A percentile compares a stretch with the other conserved stretches of the same genome.
These are phyloP conservation scores for Polygonum aviculare DNA, from an alignment of 148 eudicot species.

Conservation along the genomic window DNA sequence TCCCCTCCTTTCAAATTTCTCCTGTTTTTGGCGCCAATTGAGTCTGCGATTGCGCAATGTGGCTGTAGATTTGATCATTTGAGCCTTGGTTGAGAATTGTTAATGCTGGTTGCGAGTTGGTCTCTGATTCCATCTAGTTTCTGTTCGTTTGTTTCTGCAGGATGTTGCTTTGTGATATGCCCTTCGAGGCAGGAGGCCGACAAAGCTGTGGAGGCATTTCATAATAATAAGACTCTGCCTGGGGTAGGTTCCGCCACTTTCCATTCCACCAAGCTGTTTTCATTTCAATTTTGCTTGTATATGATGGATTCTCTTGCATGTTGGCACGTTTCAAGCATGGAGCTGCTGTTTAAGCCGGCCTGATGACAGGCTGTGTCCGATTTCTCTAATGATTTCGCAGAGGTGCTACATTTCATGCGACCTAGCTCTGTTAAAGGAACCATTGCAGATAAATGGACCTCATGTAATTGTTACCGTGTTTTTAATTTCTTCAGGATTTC, in stretches of 20 bases:
- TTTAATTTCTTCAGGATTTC: background rate
- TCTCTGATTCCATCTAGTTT: background rate
- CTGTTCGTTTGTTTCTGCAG: constrained; percentile 22
- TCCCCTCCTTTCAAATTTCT: background rate
- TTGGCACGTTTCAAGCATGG: background rate
- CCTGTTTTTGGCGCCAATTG: constrained; percentile 15
- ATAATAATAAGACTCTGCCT: constrained; percentile 83
- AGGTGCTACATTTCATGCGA: background rate
- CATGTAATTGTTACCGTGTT: background rate
- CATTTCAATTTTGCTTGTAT: background rate
- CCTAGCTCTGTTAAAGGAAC: background rate
- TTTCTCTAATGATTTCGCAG: background rate
- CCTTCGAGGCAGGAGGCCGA: constrained; percentile 90
- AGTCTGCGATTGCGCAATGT: constrained; percentile 9
- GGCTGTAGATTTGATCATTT: constrained; percentile 11
- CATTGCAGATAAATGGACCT: background rate
- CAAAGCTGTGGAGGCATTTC: constrained; percentile 69
- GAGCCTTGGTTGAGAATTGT: background rate
- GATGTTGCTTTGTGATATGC: constrained; percentile 90
- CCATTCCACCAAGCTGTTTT: background rate
- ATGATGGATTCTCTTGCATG: constrained; percentile 6
- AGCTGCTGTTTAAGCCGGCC: background rate
- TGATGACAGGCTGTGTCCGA: background rate
- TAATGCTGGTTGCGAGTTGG: background rate
- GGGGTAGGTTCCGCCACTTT: constrained; percentile 43